Evolutionary conservation across 441 rosid genomes (phyloP).

Genomic region (Omphalea diandra): DNA sequence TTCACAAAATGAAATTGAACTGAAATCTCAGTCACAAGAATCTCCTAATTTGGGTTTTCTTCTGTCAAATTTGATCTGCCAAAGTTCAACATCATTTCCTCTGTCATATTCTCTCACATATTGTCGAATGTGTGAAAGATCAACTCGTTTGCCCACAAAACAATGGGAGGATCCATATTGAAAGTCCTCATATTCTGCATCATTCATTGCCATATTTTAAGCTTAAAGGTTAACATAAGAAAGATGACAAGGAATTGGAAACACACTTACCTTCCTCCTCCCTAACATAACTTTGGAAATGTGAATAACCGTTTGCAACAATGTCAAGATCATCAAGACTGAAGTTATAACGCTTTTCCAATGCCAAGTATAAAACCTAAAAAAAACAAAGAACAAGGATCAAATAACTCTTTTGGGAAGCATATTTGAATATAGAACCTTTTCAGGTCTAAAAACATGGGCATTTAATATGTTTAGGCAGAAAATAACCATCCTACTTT

Average conservation of each 20-base stretch:
- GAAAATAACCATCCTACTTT: slow-evolving; percentile 4
- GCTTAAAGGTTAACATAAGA: slow-evolving; percentile 4
- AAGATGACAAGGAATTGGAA: not conserved
- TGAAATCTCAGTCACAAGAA: slow-evolving; percentile 5
- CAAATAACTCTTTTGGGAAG: not conserved
- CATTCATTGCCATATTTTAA: slow-evolving; percentile 13
- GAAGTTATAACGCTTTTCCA: slow-evolving; percentile 93
- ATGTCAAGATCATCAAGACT: slow-evolving; percentile 63
- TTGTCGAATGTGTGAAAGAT: slow-evolving; percentile 53
- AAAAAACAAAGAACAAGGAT: slow-evolving; percentile 4
- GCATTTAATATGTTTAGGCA: not conserved
- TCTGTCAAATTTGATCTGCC: slow-evolving; percentile 58
- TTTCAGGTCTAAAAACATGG: not conserved
- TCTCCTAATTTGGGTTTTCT: not conserved
- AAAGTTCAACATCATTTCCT: slow-evolving; percentile 74
- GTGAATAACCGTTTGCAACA: slow-evolving; percentile 81
- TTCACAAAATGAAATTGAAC: not conserved
- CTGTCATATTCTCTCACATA: slow-evolving; percentile 55
- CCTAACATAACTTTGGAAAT: slow-evolving; percentile 55
- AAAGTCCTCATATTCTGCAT: slow-evolving; percentile 32
- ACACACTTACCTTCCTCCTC: slow-evolving; percentile 43
- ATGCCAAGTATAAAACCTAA: slow-evolving; percentile 72
- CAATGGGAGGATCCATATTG: slow-evolving; percentile 21
- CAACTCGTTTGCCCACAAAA: slow-evolving; percentile 57
- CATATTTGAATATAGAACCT: not conserved